These are phyloP conservation scores for Mimosa pudica DNA, from an alignment of 306 rosid species.

Conservation along the genomic window DNA sequence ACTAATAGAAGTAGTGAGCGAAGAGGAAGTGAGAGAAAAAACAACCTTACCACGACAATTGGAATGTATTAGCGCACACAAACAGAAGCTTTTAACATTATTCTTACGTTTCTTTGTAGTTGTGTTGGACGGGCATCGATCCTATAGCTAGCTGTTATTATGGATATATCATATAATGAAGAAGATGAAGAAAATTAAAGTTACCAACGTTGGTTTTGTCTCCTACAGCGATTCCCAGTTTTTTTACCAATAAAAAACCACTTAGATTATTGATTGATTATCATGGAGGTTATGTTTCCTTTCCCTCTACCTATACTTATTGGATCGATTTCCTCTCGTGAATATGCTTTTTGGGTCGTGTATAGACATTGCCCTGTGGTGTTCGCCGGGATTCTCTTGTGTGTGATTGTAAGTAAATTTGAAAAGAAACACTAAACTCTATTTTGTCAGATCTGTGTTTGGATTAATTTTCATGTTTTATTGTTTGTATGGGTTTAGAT, in stretches of 20 bases:
- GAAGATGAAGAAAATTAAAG: neutral
- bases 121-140: neutral
- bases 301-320: neutral
- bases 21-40: neutral
- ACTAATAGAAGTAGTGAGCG: neutral
- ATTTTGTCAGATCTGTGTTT: neutral
- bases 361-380: neutral
- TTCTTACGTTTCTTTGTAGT: neutral
- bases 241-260: too few species aligned
- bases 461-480: neutral
- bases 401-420: neutral
- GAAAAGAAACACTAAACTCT: neutral
- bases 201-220: neutral
- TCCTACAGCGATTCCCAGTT: neutral
- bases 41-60: neutral
- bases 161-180: neutral
- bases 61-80: neutral
- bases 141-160: neutral
- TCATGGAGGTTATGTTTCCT: slow-evolving; percentile 37
- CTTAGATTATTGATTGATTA: neutral
- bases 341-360: neutral
- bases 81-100: neutral
- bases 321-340: neutral
- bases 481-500: too few species aligned
- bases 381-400: neutral